Evolutionary conservation across 805 yeast genomes (phyloP), one percentile per base, ranked within the genome.

Genomic region (Wickerhamiella siamensis): DNA sequence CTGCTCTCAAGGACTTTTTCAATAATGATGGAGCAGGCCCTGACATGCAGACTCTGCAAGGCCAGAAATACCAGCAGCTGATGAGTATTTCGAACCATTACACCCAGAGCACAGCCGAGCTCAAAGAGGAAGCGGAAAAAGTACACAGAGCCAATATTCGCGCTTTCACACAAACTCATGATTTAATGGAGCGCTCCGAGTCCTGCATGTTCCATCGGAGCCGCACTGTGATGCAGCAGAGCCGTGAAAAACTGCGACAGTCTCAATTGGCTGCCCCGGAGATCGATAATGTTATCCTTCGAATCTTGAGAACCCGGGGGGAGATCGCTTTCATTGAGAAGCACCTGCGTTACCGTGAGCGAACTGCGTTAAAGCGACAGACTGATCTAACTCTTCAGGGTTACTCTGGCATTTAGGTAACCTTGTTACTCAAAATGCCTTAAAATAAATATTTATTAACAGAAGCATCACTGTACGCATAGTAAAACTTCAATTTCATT

Each of bases 1-100:
- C 71, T 38, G 58, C 80, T n/a, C 71, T 83, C 41, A 57, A 71
- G 38, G 87, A 77, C 44, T 83, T 83, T 55, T 83, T 84, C 61
- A 75, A 83, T 56, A 77, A 81, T 52, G 77, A 72, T 36, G 94
- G 94, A 0, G 78, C 77, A 27, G 94, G 94, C 0, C 91, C 91
- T 0, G 71, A 83, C 1, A 50, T 82, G 24, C 74, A 71, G 46
- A 72, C 71, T 5, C 61, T 83, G 51, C 77, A 76, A 46, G 72
- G 73, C 43, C 71, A 68, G 24, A 69, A 71, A 29, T 83, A 79
- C 54, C 83, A 80, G 56, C 70, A 74, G 33, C 57, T 83, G 19
- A 59, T 79, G 46, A 58, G 78, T 21, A 65, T 82, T 6, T 82
- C 84, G 2, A 74, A 70, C 1, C 74, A 73, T 52, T 81, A 82